Evolutionary conservation across 192 early-diverging fungal species (phyloP), one percentile per base, ranked within the genome.

Genomic region (Irineochytrium annulatum): DNA sequence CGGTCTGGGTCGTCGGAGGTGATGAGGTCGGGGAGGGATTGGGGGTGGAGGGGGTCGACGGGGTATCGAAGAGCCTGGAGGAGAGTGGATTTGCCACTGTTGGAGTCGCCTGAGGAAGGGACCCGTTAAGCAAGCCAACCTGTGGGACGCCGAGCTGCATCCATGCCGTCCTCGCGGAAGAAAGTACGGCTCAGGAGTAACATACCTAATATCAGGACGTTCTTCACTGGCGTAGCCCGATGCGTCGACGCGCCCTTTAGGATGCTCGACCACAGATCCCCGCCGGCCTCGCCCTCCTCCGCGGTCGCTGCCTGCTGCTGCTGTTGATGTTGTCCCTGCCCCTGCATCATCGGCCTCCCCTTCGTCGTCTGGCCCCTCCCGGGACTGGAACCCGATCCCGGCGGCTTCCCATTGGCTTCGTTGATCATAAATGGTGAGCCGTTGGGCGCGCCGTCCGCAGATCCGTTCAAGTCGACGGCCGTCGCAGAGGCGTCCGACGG

Each of bases 71-170:
- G 62, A 19, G 65, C 54, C 46, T 81, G 71, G 59, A 97, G 86
- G 32, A 93, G 65, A 16, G 87, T 85, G 8, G 87, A 86, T 69
- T 97, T 97, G 28, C 94, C 94, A 30, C 86, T 82, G 55, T 84
- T 77, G 17, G 85, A 72, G 70, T 91, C 90, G 32, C 89, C 87
- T 86, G 34, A 6, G 13, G 39, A 34, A 22, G 55, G n/a, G 24
- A 2, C n/a, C 22, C n/a, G n/a, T n/a, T n/a, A n/a, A n/a, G n/a
- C n/a, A n/a, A 32, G 26, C 3, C 35, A 34, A 30, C 4, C 4
- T 43, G 4, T 31, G 8, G 28, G 35, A 16, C 1, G 37, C 14
- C 26, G 26, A 11, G 28, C 0, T 28, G 31, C 19, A 24, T 24
- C 34, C 26, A n/a, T 17, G 30, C 31, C n/a, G n/a, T n/a, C n/a